phyloP scores from a whole-genome alignment of 2,329 filamentous ascomycete genomes.

The Juglanconis juglandina region DNA sequence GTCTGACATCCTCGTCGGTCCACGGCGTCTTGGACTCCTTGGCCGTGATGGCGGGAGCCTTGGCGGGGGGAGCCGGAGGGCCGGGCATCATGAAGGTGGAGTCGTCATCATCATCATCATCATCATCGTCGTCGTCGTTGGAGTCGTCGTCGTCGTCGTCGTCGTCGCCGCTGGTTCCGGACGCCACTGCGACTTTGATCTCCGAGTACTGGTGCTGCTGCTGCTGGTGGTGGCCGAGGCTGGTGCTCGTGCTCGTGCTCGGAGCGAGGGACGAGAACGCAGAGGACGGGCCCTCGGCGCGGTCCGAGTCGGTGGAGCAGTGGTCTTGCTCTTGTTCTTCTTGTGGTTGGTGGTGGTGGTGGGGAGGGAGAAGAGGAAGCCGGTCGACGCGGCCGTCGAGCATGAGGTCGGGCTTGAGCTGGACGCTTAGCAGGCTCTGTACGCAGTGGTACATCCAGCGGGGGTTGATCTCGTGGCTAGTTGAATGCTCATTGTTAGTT shows the following conservation, averaged over 20 bases:
- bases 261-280: background rate
- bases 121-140: background rate
- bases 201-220: background rate
- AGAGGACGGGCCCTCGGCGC: background rate
- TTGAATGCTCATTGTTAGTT: background rate
- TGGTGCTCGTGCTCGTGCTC: background rate
- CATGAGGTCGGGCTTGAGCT: slow-evolving; percentile 2
- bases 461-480: background rate
- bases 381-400: background rate
- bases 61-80: background rate
- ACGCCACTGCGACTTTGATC: background rate
- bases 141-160: background rate
- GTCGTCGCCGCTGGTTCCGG: background rate
- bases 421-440: background rate
- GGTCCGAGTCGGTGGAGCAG: background rate
- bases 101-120: background rate
- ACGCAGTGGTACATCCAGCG: slow-evolving; percentile 7
- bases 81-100: background rate
- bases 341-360: background rate
- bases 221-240: no score
- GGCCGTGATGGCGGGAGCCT: background rate
- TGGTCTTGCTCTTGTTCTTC: background rate
- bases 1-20: slow-evolving; percentile 5
- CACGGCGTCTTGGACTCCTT: background rate
- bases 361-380: background rate